Conservation (phyloP, 2,329 filamentous ascomycete species). For the Fusarium brachygibbosum region DNA sequence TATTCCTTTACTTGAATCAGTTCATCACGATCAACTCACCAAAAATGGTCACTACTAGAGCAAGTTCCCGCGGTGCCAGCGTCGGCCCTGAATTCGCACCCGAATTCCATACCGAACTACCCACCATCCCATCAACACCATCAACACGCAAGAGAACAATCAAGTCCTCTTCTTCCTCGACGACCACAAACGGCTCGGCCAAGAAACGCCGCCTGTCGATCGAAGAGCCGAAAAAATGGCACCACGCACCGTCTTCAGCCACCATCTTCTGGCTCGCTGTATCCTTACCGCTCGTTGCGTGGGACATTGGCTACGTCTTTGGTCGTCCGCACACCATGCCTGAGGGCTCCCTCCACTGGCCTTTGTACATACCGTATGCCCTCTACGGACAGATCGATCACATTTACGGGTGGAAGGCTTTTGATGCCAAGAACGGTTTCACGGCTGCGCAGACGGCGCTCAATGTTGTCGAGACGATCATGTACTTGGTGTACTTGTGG, state of each 20-base stretch:
- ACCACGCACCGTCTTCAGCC: conserved; percentile 60
- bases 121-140: conserved; percentile 25
- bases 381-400: conserved; percentile 85
- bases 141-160: conserved; percentile 37
- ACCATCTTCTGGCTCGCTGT: conserved; percentile 78
- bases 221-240: conserved; percentile 49
- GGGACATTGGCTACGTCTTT: conserved; percentile 86
- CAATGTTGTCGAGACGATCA: conserved; percentile 76
- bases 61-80: conserved; percentile 53
- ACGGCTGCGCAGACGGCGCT: conserved; percentile 79
- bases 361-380: conserved; percentile 81
- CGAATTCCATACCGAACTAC: conserved; percentile 18
- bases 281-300: conserved; percentile 82
- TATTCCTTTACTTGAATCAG: neutral
- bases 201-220: conserved; percentile 31
- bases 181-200: conserved; percentile 15
- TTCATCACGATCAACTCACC: neutral
- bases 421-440: conserved; percentile 77
- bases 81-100: conserved; percentile 41
- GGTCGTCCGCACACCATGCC: conserved; percentile 86
- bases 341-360: conserved; percentile 78
- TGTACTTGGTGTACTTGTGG: conserved; percentile 71
- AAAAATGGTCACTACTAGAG: conserved; percentile 57
- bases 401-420: conserved; percentile 84
- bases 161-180: conserved; percentile 11